Evolutionary conservation across 1,139 yeast genomes (phyloP).

Genomic region (Debaryomyces robertsiae): DNA sequence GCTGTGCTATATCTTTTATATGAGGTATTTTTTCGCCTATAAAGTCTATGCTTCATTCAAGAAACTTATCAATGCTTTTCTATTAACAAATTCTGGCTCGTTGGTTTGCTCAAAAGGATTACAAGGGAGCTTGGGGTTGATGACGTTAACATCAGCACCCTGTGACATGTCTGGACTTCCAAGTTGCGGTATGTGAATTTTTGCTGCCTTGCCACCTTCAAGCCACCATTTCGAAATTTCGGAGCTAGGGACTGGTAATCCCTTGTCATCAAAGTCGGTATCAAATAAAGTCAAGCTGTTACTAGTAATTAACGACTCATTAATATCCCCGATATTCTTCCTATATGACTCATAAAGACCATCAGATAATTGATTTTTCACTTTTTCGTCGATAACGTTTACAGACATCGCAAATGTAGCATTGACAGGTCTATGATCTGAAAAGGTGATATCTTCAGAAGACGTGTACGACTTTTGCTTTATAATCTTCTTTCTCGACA

Average conservation of each 20-base stretch:
- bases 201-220: constrained; percentile 73
- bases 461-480: constrained; percentile 68
- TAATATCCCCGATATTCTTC: constrained; percentile 44
- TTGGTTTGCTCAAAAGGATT: constrained; percentile 65
- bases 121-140: constrained; percentile 67
- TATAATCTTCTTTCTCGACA: constrained; percentile 54
- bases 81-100: constrained; percentile 40
- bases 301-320: constrained; percentile 38
- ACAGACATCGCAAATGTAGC: constrained; percentile 73
- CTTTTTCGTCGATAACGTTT: constrained; percentile 65
- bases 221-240: constrained; percentile 92
- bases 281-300: constrained; percentile 34
- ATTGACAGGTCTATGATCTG: constrained; percentile 94
- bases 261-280: constrained; percentile 29
- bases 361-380: constrained; percentile 58
- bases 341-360: constrained; percentile 61
- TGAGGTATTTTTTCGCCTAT: neutral
- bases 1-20: too few relatives aligned
- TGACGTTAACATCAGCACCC: constrained; percentile 32
- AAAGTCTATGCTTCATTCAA: constrained; percentile 6
- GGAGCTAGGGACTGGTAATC: constrained; percentile 86
- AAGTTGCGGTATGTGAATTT: constrained; percentile 53
- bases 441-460: constrained; percentile 63
- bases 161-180: constrained; percentile 34
- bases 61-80: constrained; percentile 29